These are phyloP conservation scores for Bombardia bombarda DNA, from an alignment of 495 filamentous ascomycete genomes.

Conservation along the genomic window DNA sequence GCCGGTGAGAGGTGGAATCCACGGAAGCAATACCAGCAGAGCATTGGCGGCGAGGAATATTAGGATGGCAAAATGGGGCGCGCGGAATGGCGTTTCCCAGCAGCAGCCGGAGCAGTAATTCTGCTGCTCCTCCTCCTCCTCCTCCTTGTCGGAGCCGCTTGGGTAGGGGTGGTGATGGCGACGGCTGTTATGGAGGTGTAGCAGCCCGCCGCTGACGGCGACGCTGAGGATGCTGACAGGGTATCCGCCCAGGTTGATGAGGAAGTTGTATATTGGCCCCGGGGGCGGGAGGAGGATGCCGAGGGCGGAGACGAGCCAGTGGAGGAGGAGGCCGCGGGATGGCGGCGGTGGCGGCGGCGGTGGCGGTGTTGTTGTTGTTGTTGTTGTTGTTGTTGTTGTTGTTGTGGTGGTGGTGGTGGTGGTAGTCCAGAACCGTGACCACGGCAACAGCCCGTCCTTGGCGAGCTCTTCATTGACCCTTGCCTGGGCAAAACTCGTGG, in stretches of 20 bases:
- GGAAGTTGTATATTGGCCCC: constrained; percentile 26
- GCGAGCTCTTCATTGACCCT: constrained; percentile 63
- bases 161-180: constrained; percentile 15
- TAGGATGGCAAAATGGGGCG: constrained; percentile 20
- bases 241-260: constrained; percentile 39
- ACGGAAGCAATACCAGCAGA: constrained; percentile 33
- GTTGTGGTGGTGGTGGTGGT: background rate
- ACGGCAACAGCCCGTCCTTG: constrained; percentile 57
- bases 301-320: constrained; percentile 33
- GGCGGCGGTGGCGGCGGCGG: constrained; percentile 4
- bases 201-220: constrained; percentile 31
- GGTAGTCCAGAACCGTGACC: constrained; percentile 32
- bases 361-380: background rate
- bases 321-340: constrained; percentile 30
- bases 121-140: too few relatives aligned
- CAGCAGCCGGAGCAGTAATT: too few relatives aligned
- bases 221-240: constrained; percentile 36
- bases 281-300: constrained; percentile 36
- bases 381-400: background rate
- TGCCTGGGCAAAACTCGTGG: constrained; percentile 43
- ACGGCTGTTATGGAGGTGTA: constrained; percentile 28
- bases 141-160: too few relatives aligned
- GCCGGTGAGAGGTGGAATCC: constrained; percentile 31
- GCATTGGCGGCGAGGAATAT: constrained; percentile 31
- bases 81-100: constrained; percentile 27